Evolutionary conservation across 2,329 filamentous ascomycete species (phyloP), one percentile per base, ranked within the genome.

Genomic region (Aspergillus sp.): DNA sequence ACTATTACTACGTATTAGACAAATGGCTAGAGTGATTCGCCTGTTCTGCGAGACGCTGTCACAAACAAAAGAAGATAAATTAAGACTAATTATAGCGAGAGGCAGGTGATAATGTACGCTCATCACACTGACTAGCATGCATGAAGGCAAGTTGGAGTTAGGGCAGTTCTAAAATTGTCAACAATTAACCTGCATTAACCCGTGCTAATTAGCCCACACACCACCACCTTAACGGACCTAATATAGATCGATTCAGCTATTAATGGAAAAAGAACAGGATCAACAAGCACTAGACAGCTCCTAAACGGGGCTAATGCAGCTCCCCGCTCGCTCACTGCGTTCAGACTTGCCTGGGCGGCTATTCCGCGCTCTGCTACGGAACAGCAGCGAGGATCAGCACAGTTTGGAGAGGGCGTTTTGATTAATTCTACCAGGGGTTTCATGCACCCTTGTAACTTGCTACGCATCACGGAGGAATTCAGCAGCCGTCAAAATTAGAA

Each of bases 281-380:
- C 54, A 15, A 27, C 46, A 19, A 21, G 17, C 19, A 39, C 45
- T 48, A 48, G 19, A 19, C 17, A 31, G 4, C 6, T 19, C 54
- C 45, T 48, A 48, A 35, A 19, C 17, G 45, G 4, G 9, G 33
- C 54, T 56, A 56, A 56, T 56, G 54, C 54, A 56, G 31, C 54
- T 35, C 37, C 46, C 54, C 54, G 54, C 35, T 40, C 45, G 53
- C 45, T 23, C 9, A 31, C 27, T 31, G 27, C 9, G 27, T 9
- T 9, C 25, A 27, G 25, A 5, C 45, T 48, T 50, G 12, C 9
- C 46, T 35, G 33, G 47, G 54, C 54, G 54, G 17, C 12, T 56
- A 56, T 45, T 56, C 31, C 40, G 37, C 47, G 54, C 17, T 39
- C 45, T 40, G 17, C n/a, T 6, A n/a, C 11, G 15, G 21, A 27